These are phyloP conservation scores for Sugiyamaella neomexicana DNA, from an alignment of 1,139 yeast genomes.

Conservation along the genomic window DNA sequence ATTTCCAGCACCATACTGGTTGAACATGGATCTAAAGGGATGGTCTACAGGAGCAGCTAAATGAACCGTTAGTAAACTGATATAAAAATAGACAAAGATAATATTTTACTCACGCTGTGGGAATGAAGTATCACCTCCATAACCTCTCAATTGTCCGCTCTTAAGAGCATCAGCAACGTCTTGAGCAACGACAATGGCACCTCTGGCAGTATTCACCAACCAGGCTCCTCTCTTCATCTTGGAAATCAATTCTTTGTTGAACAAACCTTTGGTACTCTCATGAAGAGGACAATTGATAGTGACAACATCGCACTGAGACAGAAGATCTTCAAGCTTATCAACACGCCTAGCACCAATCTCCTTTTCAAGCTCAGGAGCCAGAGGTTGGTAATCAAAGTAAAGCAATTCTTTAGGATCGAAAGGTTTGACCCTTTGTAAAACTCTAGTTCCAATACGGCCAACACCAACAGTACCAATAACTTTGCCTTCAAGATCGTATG, in stretches of 20 bases:
- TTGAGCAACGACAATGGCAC: constrained; percentile 69
- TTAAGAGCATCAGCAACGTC: constrained; percentile 73
- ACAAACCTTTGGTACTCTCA: constrained; percentile 62
- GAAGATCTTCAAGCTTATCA: constrained; percentile 62
- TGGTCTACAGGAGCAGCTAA: constrained; percentile 63
- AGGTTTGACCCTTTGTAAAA: constrained; percentile 67
- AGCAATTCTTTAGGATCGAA: constrained; percentile 71
- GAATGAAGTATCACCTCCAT: constrained; percentile 83
- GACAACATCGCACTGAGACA: constrained; percentile 65
- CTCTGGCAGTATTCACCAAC: constrained; percentile 80
- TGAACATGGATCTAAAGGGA: constrained; percentile 71
- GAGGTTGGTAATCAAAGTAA: constrained; percentile 72
- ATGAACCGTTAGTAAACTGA: constrained; percentile 1
- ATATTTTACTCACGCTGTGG: constrained; percentile 50
- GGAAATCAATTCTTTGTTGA: constrained; percentile 64
- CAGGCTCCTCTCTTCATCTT: constrained; percentile 76
- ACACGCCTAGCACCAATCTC: constrained; percentile 63
- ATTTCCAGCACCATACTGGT: constrained; percentile 68
- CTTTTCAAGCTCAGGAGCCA: constrained; percentile 56
- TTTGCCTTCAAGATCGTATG: constrained; percentile 73
- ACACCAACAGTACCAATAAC: constrained; percentile 76
- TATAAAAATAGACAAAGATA: not conserved
- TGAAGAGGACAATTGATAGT: constrained; percentile 78
- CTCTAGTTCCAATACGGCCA: constrained; percentile 78
- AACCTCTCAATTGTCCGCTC: constrained; percentile 68